Evolutionary conservation across 1,139 yeast species (phyloP).

Genomic region (Nakaseomyces kungkrabaensis): DNA sequence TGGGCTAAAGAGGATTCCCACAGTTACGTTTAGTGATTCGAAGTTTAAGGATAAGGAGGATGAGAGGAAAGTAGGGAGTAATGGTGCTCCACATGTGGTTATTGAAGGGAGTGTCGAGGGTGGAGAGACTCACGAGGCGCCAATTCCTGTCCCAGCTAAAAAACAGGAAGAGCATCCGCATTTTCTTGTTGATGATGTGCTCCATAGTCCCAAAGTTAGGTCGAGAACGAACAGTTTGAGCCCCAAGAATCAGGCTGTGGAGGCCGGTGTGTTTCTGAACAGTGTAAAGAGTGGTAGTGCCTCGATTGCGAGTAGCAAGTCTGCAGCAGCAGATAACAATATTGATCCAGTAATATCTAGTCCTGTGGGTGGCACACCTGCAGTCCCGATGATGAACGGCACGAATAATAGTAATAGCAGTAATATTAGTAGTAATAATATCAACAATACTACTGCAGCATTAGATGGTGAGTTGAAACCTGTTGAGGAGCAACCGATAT

Average conservation of each 20-base stretch:
- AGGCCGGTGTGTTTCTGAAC: slow-evolving; percentile 9
- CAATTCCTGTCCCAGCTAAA: background rate
- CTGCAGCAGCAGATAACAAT: background rate
- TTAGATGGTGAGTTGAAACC: background rate
- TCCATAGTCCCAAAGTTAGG: slow-evolving; percentile 35
- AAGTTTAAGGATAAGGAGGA: slow-evolving; percentile 22
- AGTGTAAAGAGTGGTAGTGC: background rate
- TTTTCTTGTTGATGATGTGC: slow-evolving; percentile 62
- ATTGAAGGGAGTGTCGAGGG: background rate
- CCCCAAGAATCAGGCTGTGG: slow-evolving; percentile 10
- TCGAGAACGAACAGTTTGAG: slow-evolving; percentile 33
- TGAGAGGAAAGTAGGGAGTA: slow-evolving; percentile 37
- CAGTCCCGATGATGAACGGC: too few species aligned
- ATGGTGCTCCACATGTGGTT: background rate
- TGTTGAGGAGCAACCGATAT: background rate
- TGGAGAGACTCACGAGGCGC: background rate
- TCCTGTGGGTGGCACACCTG: background rate
- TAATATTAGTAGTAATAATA: too few species aligned
- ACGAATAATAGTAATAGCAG: too few species aligned
- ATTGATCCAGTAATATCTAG: background rate
- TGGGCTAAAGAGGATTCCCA: slow-evolving; percentile 28
- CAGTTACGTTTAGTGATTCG: slow-evolving; percentile 29
- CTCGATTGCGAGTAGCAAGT: background rate
- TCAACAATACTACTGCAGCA: background rate
- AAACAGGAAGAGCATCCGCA: slow-evolving; percentile 58